Base-by-base conservation (phyloP, 2,329 filamentous ascomycete species). In the Cylindrodendrum hubeiense region DNA sequence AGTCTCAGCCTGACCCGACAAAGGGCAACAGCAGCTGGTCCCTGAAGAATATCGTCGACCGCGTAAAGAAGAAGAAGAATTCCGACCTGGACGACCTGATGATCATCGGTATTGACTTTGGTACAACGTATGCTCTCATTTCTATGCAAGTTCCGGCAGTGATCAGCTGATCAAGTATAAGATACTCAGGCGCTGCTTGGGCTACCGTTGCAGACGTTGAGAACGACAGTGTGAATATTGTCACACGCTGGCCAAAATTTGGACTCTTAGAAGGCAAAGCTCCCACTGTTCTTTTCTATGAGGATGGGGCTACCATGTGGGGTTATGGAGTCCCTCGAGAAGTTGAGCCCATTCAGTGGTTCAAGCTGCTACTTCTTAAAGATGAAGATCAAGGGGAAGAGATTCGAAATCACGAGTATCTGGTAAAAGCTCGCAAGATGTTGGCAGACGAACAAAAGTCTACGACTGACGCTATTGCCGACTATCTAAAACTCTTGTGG, bases 351-450 rank as follows among this genome's bases (percentile, higher is more conserved):
- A 56, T 67, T n/a, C 33, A 21, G 4, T 67, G 60, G 60, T 64
- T 64, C 39, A 67, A 67, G 22, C 44, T 64, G 5, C 22, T 64
- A 1, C 54, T 63, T 5, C 15, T 67, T 2, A 64, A 67, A 26
- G 51, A 64, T 5, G 60, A 67, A 17, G 64, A 67, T 9, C 34
- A 60, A 21, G 19, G 21, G 3, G 28, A 49, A 3, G 56, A 67
- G 12, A 2, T 57, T 2, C 39, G 56, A 3, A 24, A 37, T 3
- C 64, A 44, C 15, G 60, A 64, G 9, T 64, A 49, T 15, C 46
- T 67, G 3, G 24, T 63, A 1, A 37, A 55, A 5, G 55, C 64
- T 7, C 46, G 37, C 3, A 64, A 47, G 51, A 49, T 52, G 43
- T 19, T 55, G 21, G 2, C 30, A 63, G 37, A 55, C 26, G 5